Base-by-base conservation (phyloP, 2,329 filamentous ascomycete species). In the Blastomyces parvus region DNA sequence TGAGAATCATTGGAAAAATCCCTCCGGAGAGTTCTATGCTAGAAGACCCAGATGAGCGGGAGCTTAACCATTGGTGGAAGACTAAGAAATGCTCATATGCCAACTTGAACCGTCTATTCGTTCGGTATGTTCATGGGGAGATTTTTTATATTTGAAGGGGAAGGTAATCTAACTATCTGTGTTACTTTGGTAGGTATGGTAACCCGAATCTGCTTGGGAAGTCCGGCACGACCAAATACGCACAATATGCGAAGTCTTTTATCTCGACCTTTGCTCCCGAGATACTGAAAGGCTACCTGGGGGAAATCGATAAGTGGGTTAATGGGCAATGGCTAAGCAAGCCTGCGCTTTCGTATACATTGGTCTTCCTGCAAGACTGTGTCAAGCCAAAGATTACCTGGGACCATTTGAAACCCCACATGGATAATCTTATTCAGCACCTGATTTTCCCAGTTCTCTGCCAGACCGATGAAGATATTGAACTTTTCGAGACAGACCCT, bases 81-180 rank as follows among this genome's bases (percentile, higher is more conserved):
- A 90, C 92, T 67, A 97, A 97, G 86, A 99, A 99, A 78, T 97
- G 94, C 94, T 89, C 93, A 17, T 99, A 97, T 77, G 96, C 94
- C 72, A 97, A 97, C 77, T 79, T 99, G 70, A 99, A 99, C 79
- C 86, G 94, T 66, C 84, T 99, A 22, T 99, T 94, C 73, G 92
- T 97, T 69, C 85, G 91, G 89, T 93, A 79, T 66, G 82, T 75
- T 36, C 46, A 36, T 40, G 44, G 30, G 17, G 55, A 33, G 11
- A n/a, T n/a, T n/a, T n/a, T n/a, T n/a, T 61, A 48, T 52, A 17
- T 36, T 50, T 33, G 58, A 50, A 52, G 13, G n/a, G 44, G 59
- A n/a, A 59, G 27, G 19, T 19, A 48, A 48, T 42, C 46, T 61
- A 48, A 55, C 44, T 59, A 9, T n/a, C 3, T 9, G 13, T 33